Percentiles rank a stretch among this genome's conserved stretches.
Conservation (phyloP, 2,329 filamentous ascomycete genomes). For the Xylaria sp. region DNA sequence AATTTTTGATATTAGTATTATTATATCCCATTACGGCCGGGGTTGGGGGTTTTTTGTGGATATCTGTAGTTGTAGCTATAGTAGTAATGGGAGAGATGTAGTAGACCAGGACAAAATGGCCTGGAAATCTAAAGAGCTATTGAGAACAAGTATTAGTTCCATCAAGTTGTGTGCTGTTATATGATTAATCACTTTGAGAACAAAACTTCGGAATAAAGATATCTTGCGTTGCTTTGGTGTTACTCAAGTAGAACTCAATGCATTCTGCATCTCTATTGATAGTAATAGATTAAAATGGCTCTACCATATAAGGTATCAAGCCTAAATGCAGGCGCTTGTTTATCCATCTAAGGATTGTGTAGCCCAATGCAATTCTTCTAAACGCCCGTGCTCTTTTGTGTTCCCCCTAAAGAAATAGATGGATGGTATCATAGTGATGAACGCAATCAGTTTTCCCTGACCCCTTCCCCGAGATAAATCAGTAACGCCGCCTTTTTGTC, state of each 20-base stretch:
- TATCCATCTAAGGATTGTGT: neutral
- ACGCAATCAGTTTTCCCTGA: slow-evolving; percentile 6
- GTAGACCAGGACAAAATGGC: neutral
- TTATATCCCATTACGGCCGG: slow-evolving; percentile 9
- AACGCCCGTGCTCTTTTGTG: slow-evolving; percentile 17
- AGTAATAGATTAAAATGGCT: neutral
- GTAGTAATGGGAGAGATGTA: slow-evolving; percentile 16
- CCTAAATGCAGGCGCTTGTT: neutral
- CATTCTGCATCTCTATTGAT: neutral
- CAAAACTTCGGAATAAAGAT: too few relatives aligned
- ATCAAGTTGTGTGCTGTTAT: too few relatives aligned
- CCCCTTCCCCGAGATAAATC: slow-evolving; percentile 3
- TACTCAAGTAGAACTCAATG: slow-evolving; percentile 1
- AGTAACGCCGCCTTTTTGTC: slow-evolving; percentile 25
- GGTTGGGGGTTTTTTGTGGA: slow-evolving; percentile 9
- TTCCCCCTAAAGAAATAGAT: neutral
- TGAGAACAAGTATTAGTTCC: too few relatives aligned
- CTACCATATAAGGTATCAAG: neutral
- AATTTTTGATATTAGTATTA: too few relatives aligned
- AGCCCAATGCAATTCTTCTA: neutral
- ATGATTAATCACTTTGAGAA: too few relatives aligned
- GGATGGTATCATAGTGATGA: slow-evolving; percentile 20
- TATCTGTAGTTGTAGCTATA: slow-evolving; percentile 11
- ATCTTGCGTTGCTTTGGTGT: too few relatives aligned
- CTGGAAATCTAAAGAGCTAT: neutral